Evolutionary conservation across 352 stramenopile species (phyloP).

Genomic region (Pythium oligandrum): DNA sequence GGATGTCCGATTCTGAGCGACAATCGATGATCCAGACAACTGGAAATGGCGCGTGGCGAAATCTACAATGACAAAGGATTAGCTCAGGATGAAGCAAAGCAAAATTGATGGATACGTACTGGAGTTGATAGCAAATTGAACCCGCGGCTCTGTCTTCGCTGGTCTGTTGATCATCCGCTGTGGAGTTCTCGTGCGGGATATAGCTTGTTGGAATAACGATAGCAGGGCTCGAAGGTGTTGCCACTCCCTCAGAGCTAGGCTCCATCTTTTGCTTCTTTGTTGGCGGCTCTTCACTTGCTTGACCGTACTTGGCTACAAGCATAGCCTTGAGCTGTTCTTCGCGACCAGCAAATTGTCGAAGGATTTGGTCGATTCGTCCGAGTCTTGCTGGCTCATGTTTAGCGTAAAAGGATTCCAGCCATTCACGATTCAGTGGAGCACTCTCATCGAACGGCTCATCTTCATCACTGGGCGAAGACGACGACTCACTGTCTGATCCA

Average conservation of each 20-base stretch:
- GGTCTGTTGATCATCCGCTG: too few relatives aligned
- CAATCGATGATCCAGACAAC: slow-evolving; percentile 65
- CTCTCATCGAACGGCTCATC: slow-evolving; percentile 11
- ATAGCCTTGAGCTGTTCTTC: slow-evolving; percentile 61
- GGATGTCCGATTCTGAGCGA: slow-evolving; percentile 20
- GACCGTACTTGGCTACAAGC: slow-evolving; percentile 50
- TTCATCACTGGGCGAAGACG: slow-evolving; percentile 2
- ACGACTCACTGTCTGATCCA: background rate
- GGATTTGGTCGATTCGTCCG: slow-evolving; percentile 34
- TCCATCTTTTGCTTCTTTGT: slow-evolving; percentile 23
- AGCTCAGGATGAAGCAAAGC: slow-evolving; percentile 37
- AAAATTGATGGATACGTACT: slow-evolving; percentile 15
- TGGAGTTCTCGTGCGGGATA: too few relatives aligned
- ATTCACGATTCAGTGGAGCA: slow-evolving; percentile 31
- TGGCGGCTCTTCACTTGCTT: background rate
- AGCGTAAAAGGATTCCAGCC: slow-evolving; percentile 53
- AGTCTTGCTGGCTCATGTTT: slow-evolving; percentile 49
- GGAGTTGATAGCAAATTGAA: slow-evolving; percentile 23
- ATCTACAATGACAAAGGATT: slow-evolving; percentile 9
- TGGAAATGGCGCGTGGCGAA: slow-evolving; percentile 22
- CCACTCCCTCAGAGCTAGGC: too few relatives aligned
- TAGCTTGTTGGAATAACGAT: too few relatives aligned
- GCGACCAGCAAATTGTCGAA: slow-evolving; percentile 55
- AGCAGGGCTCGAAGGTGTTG: too few relatives aligned
- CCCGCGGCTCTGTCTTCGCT: background rate